phyloP scores from a whole-genome alignment of 202 grass and related monocot genomes.

The Bolboschoenoplectus hybrid region DNA sequence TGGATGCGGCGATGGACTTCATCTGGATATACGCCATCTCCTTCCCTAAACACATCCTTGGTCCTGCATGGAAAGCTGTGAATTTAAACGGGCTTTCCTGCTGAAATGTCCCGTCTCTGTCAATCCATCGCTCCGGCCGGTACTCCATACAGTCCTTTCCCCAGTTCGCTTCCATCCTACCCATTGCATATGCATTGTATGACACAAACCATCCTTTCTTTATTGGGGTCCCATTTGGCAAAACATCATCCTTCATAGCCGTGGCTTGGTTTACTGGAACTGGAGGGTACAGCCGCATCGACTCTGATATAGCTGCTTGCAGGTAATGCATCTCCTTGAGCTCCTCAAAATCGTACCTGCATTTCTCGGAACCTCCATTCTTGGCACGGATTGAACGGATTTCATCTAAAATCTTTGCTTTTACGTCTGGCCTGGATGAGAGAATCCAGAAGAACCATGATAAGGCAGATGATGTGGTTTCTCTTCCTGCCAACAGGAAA shows the following conservation, averaged over 20 bases:
- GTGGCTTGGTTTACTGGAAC: slow-evolving; percentile 47
- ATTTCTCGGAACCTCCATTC: neutral
- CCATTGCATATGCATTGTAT: slow-evolving; percentile 70
- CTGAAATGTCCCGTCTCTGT: slow-evolving; percentile 50
- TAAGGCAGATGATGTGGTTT: slow-evolving; percentile 74
- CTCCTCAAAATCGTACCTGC: slow-evolving; percentile 58
- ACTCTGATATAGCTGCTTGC: slow-evolving; percentile 75
- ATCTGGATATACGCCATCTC: slow-evolving; percentile 94
- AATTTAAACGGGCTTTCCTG: slow-evolving; percentile 69
- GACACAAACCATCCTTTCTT: slow-evolving; percentile 51
- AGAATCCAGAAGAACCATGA: slow-evolving; percentile 90
- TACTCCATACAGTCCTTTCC: slow-evolving; percentile 56
- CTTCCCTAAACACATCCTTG: slow-evolving; percentile 74
- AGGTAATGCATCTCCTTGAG: slow-evolving; percentile 85
- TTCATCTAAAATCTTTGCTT: slow-evolving; percentile 58
- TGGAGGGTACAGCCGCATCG: slow-evolving; percentile 79
- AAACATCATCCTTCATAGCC: slow-evolving; percentile 50
- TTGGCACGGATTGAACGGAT: slow-evolving; percentile 48
- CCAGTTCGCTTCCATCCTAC: slow-evolving; percentile 63
- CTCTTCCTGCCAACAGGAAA: slow-evolving; percentile 70
- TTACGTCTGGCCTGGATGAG: slow-evolving; percentile 60
- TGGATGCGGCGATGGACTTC: slow-evolving; percentile 70
- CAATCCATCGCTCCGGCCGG: slow-evolving; percentile 71
- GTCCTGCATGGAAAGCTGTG: slow-evolving; percentile 69
- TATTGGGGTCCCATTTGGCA: slow-evolving; percentile 69